phyloP scores from a whole-genome alignment of 73 alveolate species.

The Paramecium pentaurelia region DNA sequence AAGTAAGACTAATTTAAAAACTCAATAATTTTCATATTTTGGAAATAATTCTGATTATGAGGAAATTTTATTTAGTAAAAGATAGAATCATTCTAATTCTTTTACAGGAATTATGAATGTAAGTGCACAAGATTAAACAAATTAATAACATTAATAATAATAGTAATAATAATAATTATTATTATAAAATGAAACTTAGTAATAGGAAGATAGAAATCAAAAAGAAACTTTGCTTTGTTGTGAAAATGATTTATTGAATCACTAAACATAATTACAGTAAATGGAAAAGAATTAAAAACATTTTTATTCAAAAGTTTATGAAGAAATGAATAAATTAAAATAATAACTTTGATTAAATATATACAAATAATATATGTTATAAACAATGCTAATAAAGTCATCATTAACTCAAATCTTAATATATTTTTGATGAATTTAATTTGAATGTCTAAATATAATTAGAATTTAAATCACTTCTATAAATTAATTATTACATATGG shows the following conservation, averaged over 20 bases:
- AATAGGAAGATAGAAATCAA: neutral
- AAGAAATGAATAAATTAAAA: conserved; percentile 36
- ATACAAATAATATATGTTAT: neutral
- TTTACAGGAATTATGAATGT: neutral
- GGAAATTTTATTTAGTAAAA: conserved; percentile 17
- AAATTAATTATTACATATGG: too few species aligned
- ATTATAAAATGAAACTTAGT: neutral
- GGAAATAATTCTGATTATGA: conserved; percentile 22
- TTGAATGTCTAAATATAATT: too few species aligned
- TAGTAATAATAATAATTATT: neutral
- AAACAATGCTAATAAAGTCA: neutral
- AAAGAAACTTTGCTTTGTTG: neutral
- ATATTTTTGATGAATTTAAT: too few species aligned
- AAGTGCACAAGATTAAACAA: neutral
- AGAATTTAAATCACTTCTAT: too few species aligned
- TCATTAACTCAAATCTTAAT: too few species aligned
- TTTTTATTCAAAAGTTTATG: conserved; percentile 28
- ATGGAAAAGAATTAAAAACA: neutral
- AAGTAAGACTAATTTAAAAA: neutral
- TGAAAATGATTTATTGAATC: neutral
- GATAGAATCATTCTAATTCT: neutral
- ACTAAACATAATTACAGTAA: neutral
- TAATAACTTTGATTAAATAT: neutral
- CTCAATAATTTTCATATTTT: neutral
- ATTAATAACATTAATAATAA: neutral